A percentile compares a stretch with the other conserved stretches of the same genome.
Evolutionary conservation across 2,329 filamentous ascomycete genomes (phyloP).

Genomic region (Clarireedia paspali): DNA sequence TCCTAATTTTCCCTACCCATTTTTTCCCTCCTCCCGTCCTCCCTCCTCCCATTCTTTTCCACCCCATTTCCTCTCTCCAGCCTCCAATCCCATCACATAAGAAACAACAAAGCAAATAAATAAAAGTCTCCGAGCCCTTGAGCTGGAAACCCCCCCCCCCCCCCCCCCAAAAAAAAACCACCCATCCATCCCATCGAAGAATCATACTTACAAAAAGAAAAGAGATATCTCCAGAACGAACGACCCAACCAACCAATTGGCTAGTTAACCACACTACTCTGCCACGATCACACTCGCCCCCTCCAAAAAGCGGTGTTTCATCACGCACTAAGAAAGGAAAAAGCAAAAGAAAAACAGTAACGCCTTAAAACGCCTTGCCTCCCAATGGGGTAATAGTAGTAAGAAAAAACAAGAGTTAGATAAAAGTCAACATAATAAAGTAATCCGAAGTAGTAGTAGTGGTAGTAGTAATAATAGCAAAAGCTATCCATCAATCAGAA

Average conservation of each 20-base stretch:
- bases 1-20: not conserved
- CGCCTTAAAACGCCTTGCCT: not conserved
- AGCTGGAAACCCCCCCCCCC: not conserved
- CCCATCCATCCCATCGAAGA: not conserved
- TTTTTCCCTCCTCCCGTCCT: not conserved
- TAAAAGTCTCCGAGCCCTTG: not conserved
- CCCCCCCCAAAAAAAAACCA: not conserved
- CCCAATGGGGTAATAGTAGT: not conserved
- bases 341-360: not conserved
- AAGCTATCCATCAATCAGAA: not conserved
- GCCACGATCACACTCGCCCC: too few species aligned
- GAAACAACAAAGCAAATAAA: too few species aligned
- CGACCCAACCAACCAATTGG: conserved; percentile 1
- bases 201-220: not conserved
- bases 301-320: too few species aligned
- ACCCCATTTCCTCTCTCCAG: too few species aligned
- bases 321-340: not conserved
- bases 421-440: not conserved
- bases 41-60: too few species aligned
- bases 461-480: not conserved
- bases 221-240: not conserved
- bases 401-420: not conserved
- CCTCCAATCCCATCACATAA: too few species aligned
- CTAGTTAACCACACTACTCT: not conserved
- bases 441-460: not conserved